Conservation (phyloP, 208 protist genomes). For the Trichomonas tenax region DNA sequence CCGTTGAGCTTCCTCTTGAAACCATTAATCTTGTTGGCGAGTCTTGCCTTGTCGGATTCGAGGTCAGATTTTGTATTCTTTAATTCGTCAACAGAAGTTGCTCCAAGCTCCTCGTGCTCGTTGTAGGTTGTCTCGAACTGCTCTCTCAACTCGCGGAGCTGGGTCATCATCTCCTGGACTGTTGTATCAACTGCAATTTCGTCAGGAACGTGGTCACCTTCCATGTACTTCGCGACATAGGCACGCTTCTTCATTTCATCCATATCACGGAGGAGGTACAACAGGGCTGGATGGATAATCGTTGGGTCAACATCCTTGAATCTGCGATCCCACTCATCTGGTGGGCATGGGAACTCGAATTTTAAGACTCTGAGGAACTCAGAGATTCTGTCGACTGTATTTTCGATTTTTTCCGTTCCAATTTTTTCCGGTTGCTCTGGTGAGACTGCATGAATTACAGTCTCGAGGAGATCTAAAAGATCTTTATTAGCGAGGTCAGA, state of each 20-base stretch:
- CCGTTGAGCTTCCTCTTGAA: not conserved
- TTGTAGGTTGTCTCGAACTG: not conserved
- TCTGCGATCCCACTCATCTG: not conserved
- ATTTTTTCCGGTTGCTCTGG: not conserved
- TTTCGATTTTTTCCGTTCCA: conserved; percentile 6
- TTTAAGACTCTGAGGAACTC: not conserved
- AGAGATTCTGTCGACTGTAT: not conserved
- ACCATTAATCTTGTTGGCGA: not conserved
- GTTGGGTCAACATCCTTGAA: not conserved
- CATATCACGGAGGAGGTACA: not conserved
- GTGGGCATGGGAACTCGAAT: not conserved
- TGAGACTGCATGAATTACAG: not conserved
- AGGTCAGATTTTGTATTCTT: not conserved
- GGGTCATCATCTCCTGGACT: not conserved
- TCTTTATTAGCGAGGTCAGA: not conserved
- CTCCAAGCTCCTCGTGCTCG: not conserved
- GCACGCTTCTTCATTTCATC: not conserved
- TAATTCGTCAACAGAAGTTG: not conserved
- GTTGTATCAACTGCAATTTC: not conserved
- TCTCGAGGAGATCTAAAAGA: not conserved
- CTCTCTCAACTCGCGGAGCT: not conserved
- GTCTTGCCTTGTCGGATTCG: not conserved
- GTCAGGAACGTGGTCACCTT: not conserved
- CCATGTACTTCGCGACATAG: not conserved
- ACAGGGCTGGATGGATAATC: not conserved